phyloP scores from a whole-genome alignment of 495 filamentous ascomycete genomes.

The Tuber melanosporum region DNA sequence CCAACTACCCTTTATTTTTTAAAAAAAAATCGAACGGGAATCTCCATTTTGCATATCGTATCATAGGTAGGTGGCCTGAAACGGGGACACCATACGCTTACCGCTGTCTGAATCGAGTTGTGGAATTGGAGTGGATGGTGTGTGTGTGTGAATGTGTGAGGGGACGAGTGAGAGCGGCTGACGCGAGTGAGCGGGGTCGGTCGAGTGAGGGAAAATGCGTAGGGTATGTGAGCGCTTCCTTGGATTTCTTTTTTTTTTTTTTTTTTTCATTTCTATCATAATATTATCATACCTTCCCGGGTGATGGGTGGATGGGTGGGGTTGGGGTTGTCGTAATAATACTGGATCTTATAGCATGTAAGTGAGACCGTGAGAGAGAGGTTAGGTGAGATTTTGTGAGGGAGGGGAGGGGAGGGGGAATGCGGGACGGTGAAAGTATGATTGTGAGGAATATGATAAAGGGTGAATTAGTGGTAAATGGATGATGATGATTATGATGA shows the following conservation, averaged over 20 bases:
- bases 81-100: not conserved
- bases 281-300: not conserved
- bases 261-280: not conserved
- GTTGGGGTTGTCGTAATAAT: not conserved
- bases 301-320: not conserved
- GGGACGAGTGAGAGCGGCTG: slow-evolving; percentile 5
- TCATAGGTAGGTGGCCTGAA: not conserved
- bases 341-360: not conserved
- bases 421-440: not conserved
- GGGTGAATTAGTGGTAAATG: not conserved
- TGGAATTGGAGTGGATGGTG: not conserved
- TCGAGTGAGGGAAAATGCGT: slow-evolving; percentile 4
- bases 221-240: not conserved
- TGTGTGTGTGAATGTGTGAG: not conserved
- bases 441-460: not conserved
- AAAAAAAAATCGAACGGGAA: not conserved
- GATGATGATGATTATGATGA: not conserved
- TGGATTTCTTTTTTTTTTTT: not conserved
- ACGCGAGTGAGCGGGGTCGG: slow-evolving; percentile 6
- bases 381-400: slow-evolving; percentile 1
- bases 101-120: not conserved
- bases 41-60: not conserved
- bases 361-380: not conserved
- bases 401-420: not conserved
- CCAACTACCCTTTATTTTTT: not conserved